Conservation (phyloP, 164 flowering plant genomes). For the Kingdonia uniflora region DNA sequence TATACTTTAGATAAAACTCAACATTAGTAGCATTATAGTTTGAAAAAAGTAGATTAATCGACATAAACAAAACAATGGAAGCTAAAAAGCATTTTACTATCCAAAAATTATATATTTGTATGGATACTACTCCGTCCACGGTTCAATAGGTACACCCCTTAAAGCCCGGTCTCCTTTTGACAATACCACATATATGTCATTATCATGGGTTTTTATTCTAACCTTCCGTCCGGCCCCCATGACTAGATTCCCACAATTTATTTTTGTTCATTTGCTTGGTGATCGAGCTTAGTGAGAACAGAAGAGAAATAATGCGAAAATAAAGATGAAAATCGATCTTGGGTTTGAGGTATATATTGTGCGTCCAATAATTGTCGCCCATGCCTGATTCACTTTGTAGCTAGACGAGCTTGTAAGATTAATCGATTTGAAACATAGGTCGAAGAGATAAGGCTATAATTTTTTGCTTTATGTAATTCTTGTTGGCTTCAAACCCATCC, state of each 20-base stretch:
- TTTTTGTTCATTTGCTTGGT: neutral
- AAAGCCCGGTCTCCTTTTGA: constrained; percentile 1
- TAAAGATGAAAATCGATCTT: neutral
- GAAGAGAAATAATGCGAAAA: neutral
- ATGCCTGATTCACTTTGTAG: neutral
- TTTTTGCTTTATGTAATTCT: neutral
- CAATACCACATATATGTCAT: neutral
- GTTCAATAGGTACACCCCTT: neutral
- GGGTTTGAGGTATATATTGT: neutral
- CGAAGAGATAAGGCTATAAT: neutral
- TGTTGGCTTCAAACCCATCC: neutral
- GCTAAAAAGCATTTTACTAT: neutral
- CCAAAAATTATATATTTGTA: neutral
- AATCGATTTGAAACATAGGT: too few relatives aligned
- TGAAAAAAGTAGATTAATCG: neutral
- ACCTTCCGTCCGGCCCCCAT: neutral
- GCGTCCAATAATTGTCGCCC: neutral
- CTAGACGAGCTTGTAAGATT: neutral
- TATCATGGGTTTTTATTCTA: neutral
- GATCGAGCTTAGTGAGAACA: neutral
- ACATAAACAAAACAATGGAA: neutral
- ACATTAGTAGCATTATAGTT: neutral
- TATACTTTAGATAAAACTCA: neutral
- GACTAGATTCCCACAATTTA: constrained; percentile 1
- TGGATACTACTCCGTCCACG: neutral